Base-by-base conservation (phyloP, 345 rosid species). In the Noccaea bulbosa region DNA sequence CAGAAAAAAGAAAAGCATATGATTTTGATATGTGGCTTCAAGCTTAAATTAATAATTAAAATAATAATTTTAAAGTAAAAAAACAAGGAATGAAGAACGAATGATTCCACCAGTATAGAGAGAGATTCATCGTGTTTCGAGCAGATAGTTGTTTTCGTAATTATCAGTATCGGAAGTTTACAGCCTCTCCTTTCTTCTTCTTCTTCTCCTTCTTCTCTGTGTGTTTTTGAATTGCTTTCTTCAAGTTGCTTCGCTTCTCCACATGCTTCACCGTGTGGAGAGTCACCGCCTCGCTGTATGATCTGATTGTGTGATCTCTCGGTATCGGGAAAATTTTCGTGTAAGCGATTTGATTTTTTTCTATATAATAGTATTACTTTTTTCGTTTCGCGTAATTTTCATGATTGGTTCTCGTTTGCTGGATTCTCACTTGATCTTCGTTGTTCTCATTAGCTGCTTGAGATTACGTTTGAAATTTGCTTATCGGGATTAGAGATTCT, bases 1-100 rank as follows among this genome's bases (percentile, higher is more conserved):
- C 81, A 80, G 70, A 70, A 68, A n/a, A 75, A 76, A 27, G 11
- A 38, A 27, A 69, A 37, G 70, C 51, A 62, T 63, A 53, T n/a
- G 63, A 32, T 62, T 47, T 60, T 61, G 50, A 70, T 61, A 55
- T 41, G 72, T 74, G 65, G 59, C 72, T 71, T 69, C 27, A 57
- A 76, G 32, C 11, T 58, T 37, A 22, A 38, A 52, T 9, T 37
- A 51, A 67, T 43, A 3, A 60, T 43, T 60, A 61, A 62, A 69
- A 62, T 67, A 66, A 67, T 10, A 34, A 9, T 33, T 8, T 34
- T 2, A 30, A 24, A 50, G 10, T 34, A 6, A 49, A 15, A 37
- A 43, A 35, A 35, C 0, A 45, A 15, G 32, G 22, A 32, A 62
- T 11, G 74, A 75, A 69, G 71, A 69, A 69, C 2, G 65, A 69